phyloP scores from a whole-genome alignment of 169 alveolate genomes.

The Eimeria mitis region DNA sequence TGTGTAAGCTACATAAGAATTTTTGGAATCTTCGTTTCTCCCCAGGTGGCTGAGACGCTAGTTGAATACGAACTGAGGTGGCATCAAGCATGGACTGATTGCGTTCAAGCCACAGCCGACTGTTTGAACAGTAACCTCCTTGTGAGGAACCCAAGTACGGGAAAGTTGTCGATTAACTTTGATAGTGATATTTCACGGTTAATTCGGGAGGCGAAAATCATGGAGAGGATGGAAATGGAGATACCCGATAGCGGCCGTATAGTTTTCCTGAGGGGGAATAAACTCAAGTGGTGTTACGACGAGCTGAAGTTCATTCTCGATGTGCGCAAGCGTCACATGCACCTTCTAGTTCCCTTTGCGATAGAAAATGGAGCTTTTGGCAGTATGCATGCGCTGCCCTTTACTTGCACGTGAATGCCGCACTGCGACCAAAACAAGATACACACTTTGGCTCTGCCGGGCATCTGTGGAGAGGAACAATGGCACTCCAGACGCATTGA shows the following conservation, averaged over 20 bases:
- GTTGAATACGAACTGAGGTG: conserved; percentile 93
- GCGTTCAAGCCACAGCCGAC: conserved; percentile 94
- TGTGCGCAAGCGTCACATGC: conserved; percentile 24
- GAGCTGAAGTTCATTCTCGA: conserved; percentile 90
- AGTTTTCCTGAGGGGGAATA: conserved; percentile 95
- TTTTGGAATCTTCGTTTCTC: neutral
- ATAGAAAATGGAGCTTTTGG: neutral
- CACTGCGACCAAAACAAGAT: neutral
- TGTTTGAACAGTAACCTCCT: conserved; percentile 95
- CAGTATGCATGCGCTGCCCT: neutral
- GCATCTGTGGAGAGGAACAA: neutral
- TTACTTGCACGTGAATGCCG: neutral
- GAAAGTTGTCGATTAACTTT: conserved; percentile 94
- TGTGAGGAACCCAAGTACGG: conserved; percentile 93
- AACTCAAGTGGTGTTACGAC: conserved; percentile 94
- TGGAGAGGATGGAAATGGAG: conserved; percentile 96
- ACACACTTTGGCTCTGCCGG: neutral
- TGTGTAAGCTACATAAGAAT: neutral
- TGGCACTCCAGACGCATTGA: neutral
- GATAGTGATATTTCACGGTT: conserved; percentile 95
- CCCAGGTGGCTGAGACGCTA: conserved; percentile 88
- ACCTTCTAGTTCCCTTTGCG: neutral
- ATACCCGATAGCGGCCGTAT: conserved; percentile 97
- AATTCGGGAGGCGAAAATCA: conserved; percentile 97
- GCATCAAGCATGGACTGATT: conserved; percentile 95